Base-by-base conservation (phyloP, 1,284 basidiomycete species). In the Sporisorium scitamineum region DNA sequence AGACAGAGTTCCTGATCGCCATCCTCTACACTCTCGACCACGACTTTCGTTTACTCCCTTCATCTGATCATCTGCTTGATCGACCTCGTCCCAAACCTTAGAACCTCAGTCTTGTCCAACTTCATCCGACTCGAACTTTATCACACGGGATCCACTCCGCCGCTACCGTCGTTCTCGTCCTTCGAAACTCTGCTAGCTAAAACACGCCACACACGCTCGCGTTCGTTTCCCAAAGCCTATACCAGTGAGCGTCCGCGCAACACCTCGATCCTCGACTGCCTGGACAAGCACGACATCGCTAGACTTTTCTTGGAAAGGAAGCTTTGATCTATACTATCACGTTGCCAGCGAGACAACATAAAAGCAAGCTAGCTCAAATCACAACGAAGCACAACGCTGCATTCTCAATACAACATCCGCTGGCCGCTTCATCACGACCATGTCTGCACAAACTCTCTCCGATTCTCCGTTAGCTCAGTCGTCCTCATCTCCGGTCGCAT, bases 401-500 rank as follows among this genome's bases (percentile, higher is more conserved):
- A 14, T 26, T n/a, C 16, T n/a, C 34, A 34, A 18, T 2, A 53
- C 34, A 14, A 53, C 24, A 32, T 3, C 39, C 18, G 10, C 14
- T 29, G 9, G 39, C 54, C 10, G 54, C 42, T 24, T 20, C 27
- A 20, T 39, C 20, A 27, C 11, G 2, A 41, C 31, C 37, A 63
- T 63, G 61, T 51, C 54, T n/a, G 2, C 31, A 20, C 27, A 41
- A 16, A 10, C 53, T 20, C 18, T 34, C 39, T 34, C 54, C 27
- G 27, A 42, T 27, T 31, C 37, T 9, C 14, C 24, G n/a, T 34
- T 22, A 45, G 29, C 29, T 7, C 20, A 24, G 20, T n/a, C 27
- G 22, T 31, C 37, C 7, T 44, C 54, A 27, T 56, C 54, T 24
- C 29, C 61, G 55, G 45, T 39, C 31, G 47, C 47, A 39, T 34